Evolutionary conservation across 1,139 yeast species (phyloP).

Genomic region (Yamadazyma diddensiae): DNA sequence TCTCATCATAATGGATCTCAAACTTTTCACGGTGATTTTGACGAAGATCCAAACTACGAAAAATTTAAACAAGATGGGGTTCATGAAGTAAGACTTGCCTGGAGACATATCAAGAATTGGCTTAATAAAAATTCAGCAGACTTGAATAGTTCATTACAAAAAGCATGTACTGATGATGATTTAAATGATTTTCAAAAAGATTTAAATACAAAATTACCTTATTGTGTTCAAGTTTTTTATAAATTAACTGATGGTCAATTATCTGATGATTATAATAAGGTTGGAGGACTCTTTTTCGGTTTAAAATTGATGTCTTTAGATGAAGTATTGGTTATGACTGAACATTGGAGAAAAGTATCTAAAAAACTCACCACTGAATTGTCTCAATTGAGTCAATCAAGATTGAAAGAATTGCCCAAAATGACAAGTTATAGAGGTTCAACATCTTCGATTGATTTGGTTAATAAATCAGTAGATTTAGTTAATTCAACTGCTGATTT

Average conservation of each 20-base stretch:
- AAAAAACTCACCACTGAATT: conserved; percentile 37
- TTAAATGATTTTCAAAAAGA: conserved; percentile 64
- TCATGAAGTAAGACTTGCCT: conserved; percentile 60
- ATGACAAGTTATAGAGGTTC: conserved; percentile 16
- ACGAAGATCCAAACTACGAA: conserved; percentile 10
- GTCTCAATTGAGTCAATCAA: conserved; percentile 20
- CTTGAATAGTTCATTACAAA: conserved; percentile 53
- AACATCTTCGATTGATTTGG: conserved; percentile 12
- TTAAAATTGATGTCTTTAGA: conserved; percentile 63
- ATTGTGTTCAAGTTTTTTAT: conserved; percentile 57
- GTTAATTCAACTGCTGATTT: conserved; percentile 8
- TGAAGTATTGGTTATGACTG: conserved; percentile 61
- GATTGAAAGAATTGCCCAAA: conserved; percentile 23
- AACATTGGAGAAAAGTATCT: conserved; percentile 66
- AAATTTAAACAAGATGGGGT: conserved; percentile 43
- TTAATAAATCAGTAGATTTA: conserved; percentile 14
- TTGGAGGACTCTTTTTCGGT: conserved; percentile 63
- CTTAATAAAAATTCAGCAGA: conserved; percentile 53
- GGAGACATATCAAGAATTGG: conserved; percentile 72
- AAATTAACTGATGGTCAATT: conserved; percentile 69
- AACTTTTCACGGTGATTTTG: conserved; percentile 12
- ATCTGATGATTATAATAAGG: conserved; percentile 44
- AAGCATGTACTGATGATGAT: conserved; percentile 63
- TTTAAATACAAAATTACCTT: conserved; percentile 54
- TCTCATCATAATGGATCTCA: conserved; percentile 30